Percentiles rank a stretch among this genome's conserved stretches.
Evolutionary conservation across 768 basidiomycete species (phyloP).

Genomic region (Agrocybe praecox): DNA sequence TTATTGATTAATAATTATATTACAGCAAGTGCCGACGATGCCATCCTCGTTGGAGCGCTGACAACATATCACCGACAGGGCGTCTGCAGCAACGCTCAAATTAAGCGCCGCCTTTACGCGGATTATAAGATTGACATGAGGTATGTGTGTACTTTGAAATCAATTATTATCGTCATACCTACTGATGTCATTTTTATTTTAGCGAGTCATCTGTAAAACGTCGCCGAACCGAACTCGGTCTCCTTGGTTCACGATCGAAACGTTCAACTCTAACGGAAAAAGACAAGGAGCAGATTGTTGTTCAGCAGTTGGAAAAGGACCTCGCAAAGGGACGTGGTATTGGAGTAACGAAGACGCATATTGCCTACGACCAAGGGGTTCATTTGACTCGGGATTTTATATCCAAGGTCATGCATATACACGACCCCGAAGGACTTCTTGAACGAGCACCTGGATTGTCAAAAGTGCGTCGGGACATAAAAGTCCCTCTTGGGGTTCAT

Average conservation of each 20-base stretch:
- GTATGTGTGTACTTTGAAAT: constrained; percentile 7
- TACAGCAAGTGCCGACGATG: constrained; percentile 16
- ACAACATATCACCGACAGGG: constrained; percentile 18
- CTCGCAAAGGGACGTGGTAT: constrained; percentile 15
- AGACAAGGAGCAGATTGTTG: constrained; percentile 20
- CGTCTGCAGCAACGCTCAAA: constrained; percentile 17
- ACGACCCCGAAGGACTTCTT: constrained; percentile 28
- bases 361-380: constrained; percentile 17
- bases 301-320: constrained; percentile 24
- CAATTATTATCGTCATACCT: not conserved
- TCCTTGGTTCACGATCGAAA: constrained; percentile 17
- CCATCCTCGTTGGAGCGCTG: constrained; percentile 12
- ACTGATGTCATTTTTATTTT: not conserved
- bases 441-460: constrained; percentile 25
- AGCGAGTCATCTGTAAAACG: constrained; percentile 20
- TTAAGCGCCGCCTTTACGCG: constrained; percentile 10
- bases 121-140: constrained; percentile 21
- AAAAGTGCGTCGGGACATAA: constrained; percentile 25
- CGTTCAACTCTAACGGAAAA: constrained; percentile 12
- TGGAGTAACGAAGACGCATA: constrained; percentile 15
- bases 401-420: constrained; percentile 27
- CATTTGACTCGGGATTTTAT: constrained; percentile 16
- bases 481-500: constrained; percentile 35
- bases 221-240: constrained; percentile 14
- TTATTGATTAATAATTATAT: no score